phyloP scores from a whole-genome alignment of 2,329 filamentous ascomycete genomes.

The Aurifilum marmelostoma region DNA sequence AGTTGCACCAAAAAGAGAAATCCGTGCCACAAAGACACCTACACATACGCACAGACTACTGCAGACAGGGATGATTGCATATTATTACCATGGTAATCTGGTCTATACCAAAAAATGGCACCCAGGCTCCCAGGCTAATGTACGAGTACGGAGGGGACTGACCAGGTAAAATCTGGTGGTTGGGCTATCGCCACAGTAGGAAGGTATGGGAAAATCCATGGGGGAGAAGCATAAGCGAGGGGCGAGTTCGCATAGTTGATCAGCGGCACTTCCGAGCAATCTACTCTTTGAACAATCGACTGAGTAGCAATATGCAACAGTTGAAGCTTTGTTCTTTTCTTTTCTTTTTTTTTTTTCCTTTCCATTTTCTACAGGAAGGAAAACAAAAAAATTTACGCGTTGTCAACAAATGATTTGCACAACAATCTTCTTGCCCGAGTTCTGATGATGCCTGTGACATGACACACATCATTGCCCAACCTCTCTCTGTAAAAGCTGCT shows the following conservation, averaged over 20 bases:
- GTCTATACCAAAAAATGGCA: not conserved
- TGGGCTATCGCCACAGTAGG: slow-evolving; percentile 4
- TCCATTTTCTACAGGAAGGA: too few relatives aligned
- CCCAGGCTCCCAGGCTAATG: slow-evolving; percentile 8
- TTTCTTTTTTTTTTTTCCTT: too few relatives aligned
- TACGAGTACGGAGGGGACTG: not conserved
- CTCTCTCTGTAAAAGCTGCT: not conserved
- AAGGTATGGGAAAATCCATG: slow-evolving; percentile 1
- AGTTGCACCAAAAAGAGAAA: not conserved
- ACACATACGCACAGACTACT: not conserved
- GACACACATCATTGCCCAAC: not conserved
- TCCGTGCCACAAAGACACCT: not conserved
- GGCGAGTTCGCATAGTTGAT: not conserved
- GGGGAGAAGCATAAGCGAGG: not conserved
- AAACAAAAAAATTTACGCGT: too few relatives aligned
- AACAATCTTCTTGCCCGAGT: not conserved
- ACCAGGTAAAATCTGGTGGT: slow-evolving; percentile 3
- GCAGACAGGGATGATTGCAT: not conserved
- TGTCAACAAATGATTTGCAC: too few relatives aligned
- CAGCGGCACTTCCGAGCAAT: not conserved
- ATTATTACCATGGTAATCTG: not conserved
- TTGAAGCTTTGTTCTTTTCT: too few relatives aligned
- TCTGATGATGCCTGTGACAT: not conserved
- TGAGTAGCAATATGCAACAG: too few relatives aligned
- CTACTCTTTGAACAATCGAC: too few relatives aligned